A percentile compares a stretch with the other conserved stretches of the same genome.
These are phyloP conservation scores for Tephrocybe sp. DNA, from an alignment of 768 basidiomycete genomes.

Conservation along the genomic window DNA sequence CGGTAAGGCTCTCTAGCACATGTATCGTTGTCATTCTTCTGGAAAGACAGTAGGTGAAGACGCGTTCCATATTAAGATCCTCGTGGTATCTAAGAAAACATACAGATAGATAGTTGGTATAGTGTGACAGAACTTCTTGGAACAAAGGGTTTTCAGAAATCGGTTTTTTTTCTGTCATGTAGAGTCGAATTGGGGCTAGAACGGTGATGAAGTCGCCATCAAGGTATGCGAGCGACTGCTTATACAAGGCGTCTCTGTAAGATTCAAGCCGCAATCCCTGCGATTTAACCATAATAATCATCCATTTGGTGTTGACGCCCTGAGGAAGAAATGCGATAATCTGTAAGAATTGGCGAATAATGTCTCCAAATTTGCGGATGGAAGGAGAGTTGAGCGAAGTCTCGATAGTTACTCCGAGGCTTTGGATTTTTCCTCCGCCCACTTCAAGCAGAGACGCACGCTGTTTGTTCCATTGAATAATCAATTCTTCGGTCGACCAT, in stretches of 20 bases:
- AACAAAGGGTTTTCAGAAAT: neutral
- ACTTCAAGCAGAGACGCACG: slow-evolving; percentile 1
- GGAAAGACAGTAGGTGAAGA: slow-evolving; percentile 2
- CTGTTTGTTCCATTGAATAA: slow-evolving; percentile 8
- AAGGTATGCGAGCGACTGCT: slow-evolving; percentile 6
- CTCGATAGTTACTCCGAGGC: slow-evolving; percentile 7
- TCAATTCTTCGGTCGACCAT: slow-evolving; percentile 7
- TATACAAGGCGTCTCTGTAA: slow-evolving; percentile 1
- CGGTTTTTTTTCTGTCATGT: neutral
- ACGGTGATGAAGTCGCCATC: slow-evolving; percentile 9
- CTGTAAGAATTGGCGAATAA: slow-evolving; percentile 3
- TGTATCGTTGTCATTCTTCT: neutral
- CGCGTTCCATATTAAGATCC: slow-evolving; percentile 6
- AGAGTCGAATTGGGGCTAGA: slow-evolving; percentile 13
- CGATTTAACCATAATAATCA: neutral
- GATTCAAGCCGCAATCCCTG: neutral
- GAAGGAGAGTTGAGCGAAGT: slow-evolving; percentile 11
- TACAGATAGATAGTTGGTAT: neutral
- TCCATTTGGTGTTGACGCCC: neutral
- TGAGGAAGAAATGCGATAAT: slow-evolving; percentile 11
- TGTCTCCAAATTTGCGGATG: neutral
- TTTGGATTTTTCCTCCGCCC: slow-evolving; percentile 8
- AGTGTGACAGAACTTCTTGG: neutral
- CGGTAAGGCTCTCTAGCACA: neutral
- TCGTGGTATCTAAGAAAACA: neutral